These are phyloP conservation scores for Talaromyces ruber DNA, from an alignment of 495 filamentous ascomycete genomes.

Conservation along the genomic window DNA sequence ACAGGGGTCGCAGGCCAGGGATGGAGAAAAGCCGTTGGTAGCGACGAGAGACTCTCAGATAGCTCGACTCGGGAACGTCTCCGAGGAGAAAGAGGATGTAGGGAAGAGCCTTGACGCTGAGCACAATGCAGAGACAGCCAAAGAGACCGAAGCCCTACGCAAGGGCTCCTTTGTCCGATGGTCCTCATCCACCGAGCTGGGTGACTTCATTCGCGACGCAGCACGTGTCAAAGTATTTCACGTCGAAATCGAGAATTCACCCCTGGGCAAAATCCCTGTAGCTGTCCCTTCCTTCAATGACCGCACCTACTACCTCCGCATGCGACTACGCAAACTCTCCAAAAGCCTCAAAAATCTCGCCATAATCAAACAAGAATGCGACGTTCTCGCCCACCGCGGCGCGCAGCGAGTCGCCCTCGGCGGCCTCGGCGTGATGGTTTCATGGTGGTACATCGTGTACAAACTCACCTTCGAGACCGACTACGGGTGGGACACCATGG, in stretches of 20 bases:
- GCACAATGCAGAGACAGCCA: slow-evolving; percentile 11
- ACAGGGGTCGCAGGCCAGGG: slow-evolving; percentile 29
- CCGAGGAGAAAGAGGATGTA: slow-evolving; percentile 10
- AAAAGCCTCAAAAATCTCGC: slow-evolving; percentile 56
- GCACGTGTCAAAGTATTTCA: slow-evolving; percentile 76
- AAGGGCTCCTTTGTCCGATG: slow-evolving; percentile 68
- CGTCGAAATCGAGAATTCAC: slow-evolving; percentile 68
- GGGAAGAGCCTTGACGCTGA: background rate
- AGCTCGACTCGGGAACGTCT: slow-evolving; percentile 7
- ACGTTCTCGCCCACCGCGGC: slow-evolving; percentile 61
- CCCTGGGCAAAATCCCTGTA: slow-evolving; percentile 60
- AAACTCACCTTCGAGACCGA: slow-evolving; percentile 70
- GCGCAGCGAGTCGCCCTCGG: slow-evolving; percentile 73
- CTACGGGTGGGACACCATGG: slow-evolving; percentile 84
- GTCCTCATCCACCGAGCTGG: slow-evolving; percentile 82
- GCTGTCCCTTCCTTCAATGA: slow-evolving; percentile 83
- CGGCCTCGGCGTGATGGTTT: slow-evolving; percentile 60
- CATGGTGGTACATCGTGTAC: slow-evolving; percentile 79
- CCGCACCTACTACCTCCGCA: slow-evolving; percentile 76
- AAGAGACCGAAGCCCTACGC: slow-evolving; percentile 11
- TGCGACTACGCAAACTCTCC: slow-evolving; percentile 63
- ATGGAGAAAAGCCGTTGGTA: background rate
- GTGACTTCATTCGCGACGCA: slow-evolving; percentile 91
- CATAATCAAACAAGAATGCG: slow-evolving; percentile 74
- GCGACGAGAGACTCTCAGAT: background rate